Evolutionary conservation across 805 yeast species (phyloP).

Genomic region (Candida corydali): DNA sequence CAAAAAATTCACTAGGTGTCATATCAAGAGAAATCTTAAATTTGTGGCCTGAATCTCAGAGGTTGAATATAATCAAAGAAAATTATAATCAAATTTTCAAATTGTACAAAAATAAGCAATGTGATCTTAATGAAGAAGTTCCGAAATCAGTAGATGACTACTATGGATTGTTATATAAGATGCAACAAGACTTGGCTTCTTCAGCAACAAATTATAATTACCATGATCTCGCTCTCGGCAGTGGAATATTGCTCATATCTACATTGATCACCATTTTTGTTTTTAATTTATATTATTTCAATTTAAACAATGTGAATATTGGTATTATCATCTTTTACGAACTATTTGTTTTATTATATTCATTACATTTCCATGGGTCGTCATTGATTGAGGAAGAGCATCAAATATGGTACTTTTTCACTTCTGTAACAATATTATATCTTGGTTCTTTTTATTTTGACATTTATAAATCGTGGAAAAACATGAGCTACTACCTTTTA

Average conservation of each 20-base stretch:
- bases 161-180: conserved; percentile 33
- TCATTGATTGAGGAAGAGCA: conserved; percentile 90
- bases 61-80: conserved; percentile 38
- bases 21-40: conserved; percentile 55
- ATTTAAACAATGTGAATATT: conserved; percentile 8
- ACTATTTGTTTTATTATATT: conserved; percentile 40
- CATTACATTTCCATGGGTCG: conserved; percentile 78
- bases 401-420: conserved; percentile 82
- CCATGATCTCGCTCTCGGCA: conserved; percentile 34
- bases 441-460: conserved; percentile 10
- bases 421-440: conserved; percentile 13
- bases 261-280: conserved; percentile 22
- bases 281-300: conserved; percentile 16
- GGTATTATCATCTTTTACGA: conserved; percentile 21
- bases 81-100: conserved; percentile 56
- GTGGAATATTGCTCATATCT: conserved; percentile 26
- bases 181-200: conserved; percentile 50
- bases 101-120: conserved; percentile 22
- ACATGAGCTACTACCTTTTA: conserved; percentile 7
- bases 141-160: conserved; percentile 8
- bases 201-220: conserved; percentile 74
- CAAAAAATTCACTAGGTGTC: conserved; percentile 71
- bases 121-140: too few relatives aligned
- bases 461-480: background rate
- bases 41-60: conserved; percentile 41